Evolutionary conservation across 208 protist genomes (phyloP), one percentile per base, ranked within the genome.

Genomic region (Vickermania spadyakhi): DNA sequence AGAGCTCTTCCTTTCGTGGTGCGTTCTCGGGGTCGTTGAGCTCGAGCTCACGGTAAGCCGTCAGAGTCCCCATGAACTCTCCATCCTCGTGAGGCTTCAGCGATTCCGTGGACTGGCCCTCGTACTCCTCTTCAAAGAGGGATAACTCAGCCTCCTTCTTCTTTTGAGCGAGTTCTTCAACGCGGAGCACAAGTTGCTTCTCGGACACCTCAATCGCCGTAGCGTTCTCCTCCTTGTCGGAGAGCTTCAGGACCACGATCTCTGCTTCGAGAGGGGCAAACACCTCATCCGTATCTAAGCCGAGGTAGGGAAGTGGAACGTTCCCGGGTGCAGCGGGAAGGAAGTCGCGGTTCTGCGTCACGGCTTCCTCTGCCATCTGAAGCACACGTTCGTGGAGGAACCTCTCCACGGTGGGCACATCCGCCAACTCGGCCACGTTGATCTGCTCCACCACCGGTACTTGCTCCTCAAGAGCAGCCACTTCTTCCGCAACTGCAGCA

Each of bases 221-320:
- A 14, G 29, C 61, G 62, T 69, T 56, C 0, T 68, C 68, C n/a
- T 72, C 28, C 56, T 60, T 52, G n/a, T 60, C 64, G 2, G 30
- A 51, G 29, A 65, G 53, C 61, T 78, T 81, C 28, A 64, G 62
- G 50, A 55, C 70, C 1, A 70, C 72, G 25, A 77, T 68, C 64
- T 86, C 21, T 31, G 75, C 75, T 69, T 86, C 79, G 41, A 69
- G 58, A 1, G 71, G 58, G 58, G 79, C 70, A 59, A 91, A 91
- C 3, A 31, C 52, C 18, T 31, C 31, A 30, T 91, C 84, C 5
- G 59, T 66, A 56, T 87, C 77, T 14, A 91, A 70, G 2, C 72
- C 77, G 3, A 91, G 65, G 2, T 81, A 69, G 3, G 58, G 52
- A 13, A 87, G 56, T n/a, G 74, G 70, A 28, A 91, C 79, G 27